Percentiles rank a stretch among this genome's conserved stretches.
Conservation (phyloP, 331 rosid genomes). For the Cydonia oblonga region DNA sequence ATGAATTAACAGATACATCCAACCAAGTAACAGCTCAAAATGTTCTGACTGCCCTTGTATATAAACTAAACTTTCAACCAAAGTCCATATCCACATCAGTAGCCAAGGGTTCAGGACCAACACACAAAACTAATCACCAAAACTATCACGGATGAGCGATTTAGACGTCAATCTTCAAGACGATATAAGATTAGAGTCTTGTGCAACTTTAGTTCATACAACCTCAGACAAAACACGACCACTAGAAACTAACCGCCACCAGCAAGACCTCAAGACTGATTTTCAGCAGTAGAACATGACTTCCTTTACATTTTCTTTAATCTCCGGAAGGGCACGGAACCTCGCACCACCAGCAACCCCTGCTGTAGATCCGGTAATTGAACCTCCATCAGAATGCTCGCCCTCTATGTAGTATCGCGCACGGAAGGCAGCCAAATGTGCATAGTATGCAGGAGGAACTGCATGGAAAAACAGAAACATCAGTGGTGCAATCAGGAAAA, state of each 20-base stretch:
- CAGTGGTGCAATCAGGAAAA: not conserved
- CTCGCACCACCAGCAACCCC: not conserved
- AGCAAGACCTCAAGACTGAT: not conserved
- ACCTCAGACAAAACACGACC: not conserved
- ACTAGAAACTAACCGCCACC: not conserved
- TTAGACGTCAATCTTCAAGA: not conserved
- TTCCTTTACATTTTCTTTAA: conserved; percentile 39
- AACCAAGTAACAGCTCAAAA: too few relatives aligned
- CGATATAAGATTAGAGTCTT: not conserved
- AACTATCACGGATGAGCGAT: not conserved
- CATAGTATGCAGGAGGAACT: conserved; percentile 75
- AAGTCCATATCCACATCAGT: not conserved
- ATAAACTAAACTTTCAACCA: too few relatives aligned
- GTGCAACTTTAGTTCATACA: not conserved
- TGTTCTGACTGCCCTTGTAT: too few relatives aligned
- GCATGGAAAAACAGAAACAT: not conserved
- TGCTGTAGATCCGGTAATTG: not conserved
- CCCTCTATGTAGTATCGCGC: conserved; percentile 55
- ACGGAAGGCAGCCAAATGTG: conserved; percentile 57
- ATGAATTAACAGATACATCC: too few relatives aligned
- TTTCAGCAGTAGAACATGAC: conserved; percentile 65
- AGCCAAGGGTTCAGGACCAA: too few relatives aligned
- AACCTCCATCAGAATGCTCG: conserved; percentile 33
- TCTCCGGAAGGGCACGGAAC: conserved; percentile 22
- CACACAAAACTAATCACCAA: not conserved